phyloP scores from a whole-genome alignment of 1,139 yeast genomes.

The Diutina pseudorugosa region DNA sequence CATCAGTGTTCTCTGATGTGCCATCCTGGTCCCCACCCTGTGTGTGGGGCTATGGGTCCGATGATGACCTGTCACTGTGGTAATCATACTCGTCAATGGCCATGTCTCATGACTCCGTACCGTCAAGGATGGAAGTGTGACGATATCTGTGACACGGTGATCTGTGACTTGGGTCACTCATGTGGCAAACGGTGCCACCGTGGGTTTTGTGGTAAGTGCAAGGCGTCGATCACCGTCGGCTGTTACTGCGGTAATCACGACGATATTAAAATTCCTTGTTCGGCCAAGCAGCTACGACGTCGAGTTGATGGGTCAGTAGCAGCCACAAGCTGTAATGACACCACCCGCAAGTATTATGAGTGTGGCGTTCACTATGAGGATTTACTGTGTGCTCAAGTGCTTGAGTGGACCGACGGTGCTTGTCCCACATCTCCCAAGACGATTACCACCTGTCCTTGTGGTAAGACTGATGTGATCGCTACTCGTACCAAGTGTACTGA shows the following conservation, averaged over 20 bases:
- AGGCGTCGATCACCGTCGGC: slow-evolving; percentile 19
- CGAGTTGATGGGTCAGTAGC: slow-evolving; percentile 44
- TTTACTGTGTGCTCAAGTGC: slow-evolving; percentile 46
- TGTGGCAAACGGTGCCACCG: slow-evolving; percentile 51
- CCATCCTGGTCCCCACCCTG: slow-evolving; percentile 85
- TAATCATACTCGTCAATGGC: slow-evolving; percentile 48
- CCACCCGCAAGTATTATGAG: slow-evolving; percentile 38
- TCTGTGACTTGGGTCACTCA: slow-evolving; percentile 60
- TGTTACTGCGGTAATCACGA: slow-evolving; percentile 69
- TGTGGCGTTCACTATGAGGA: slow-evolving; percentile 59
- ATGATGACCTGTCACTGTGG: slow-evolving; percentile 68
- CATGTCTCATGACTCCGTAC: slow-evolving; percentile 64
- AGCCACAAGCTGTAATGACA: slow-evolving; percentile 43
- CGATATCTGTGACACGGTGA: slow-evolving; percentile 39
- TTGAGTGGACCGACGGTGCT: slow-evolving; percentile 16
- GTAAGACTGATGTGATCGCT: slow-evolving; percentile 35
- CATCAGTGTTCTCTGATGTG: slow-evolving; percentile 71
- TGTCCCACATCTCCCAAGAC: slow-evolving; percentile 57
- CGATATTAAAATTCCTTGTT: slow-evolving; percentile 24
- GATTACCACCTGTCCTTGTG: slow-evolving; percentile 67
- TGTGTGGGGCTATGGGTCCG: slow-evolving; percentile 72
- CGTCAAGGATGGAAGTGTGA: slow-evolving; percentile 58
- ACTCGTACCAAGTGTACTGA: slow-evolving; percentile 45
- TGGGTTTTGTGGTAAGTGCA: slow-evolving; percentile 74
- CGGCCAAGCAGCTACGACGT: slow-evolving; percentile 11